Evolutionary conservation across 2,329 filamentous ascomycete genomes (phyloP).

Genomic region (Aspergillus costaricaensis): DNA sequence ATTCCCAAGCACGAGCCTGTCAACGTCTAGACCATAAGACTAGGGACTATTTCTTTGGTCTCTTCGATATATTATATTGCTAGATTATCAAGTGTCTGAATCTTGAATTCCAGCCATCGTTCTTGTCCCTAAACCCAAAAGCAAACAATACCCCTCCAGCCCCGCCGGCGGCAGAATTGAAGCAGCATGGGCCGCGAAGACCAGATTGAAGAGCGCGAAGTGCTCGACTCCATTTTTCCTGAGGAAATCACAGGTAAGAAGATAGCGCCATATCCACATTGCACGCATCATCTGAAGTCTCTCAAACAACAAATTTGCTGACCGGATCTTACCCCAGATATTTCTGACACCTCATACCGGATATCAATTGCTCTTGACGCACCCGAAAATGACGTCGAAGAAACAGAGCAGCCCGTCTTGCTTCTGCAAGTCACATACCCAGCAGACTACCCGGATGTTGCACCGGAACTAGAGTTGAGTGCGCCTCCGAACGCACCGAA

Average conservation of each 20-base stretch:
- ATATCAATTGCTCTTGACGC: conserved; percentile 84
- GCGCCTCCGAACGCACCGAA: conserved; percentile 68
- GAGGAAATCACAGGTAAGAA: conserved; percentile 86
- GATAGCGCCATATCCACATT: not conserved
- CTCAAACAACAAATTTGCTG: not conserved
- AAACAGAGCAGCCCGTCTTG: conserved; percentile 66
- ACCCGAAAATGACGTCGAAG: conserved; percentile 63
- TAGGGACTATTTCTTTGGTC: not conserved
- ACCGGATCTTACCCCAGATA: conserved; percentile 57
- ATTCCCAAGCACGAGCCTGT: not conserved
- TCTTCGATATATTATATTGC: not conserved
- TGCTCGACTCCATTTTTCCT: conserved; percentile 96
- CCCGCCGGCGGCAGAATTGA: conserved; percentile 29
- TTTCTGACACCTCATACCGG: conserved; percentile 86
- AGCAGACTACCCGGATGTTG: conserved; percentile 84
- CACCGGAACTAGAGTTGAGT: conserved; percentile 78
- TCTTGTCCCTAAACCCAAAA: not conserved
- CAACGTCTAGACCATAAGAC: conserved; percentile 6
- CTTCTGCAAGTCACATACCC: conserved; percentile 86
- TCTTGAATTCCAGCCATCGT: not conserved
- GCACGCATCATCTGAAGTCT: no score
- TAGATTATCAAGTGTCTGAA: not conserved
- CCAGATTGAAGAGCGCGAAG: conserved; percentile 92
- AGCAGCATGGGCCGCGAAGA: conserved; percentile 67
- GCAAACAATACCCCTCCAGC: conserved; percentile 31